Evolutionary conservation across 2,329 filamentous ascomycete genomes (phyloP).

Genomic region (Apiospora aurea): DNA sequence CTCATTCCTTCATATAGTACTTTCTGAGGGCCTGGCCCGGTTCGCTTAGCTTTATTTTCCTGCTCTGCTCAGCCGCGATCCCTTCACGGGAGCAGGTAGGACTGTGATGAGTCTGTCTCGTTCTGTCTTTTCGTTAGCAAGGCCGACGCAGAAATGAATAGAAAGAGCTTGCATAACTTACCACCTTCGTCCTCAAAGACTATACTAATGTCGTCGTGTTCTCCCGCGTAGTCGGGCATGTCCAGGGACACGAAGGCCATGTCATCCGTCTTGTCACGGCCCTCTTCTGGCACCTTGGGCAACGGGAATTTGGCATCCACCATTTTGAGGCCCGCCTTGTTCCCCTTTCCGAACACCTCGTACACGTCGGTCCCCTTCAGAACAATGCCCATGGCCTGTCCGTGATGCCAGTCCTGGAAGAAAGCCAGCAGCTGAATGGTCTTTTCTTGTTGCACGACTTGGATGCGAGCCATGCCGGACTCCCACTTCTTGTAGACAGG

Average conservation of each 20-base stretch:
- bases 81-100: slow-evolving; percentile 65
- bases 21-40: background rate
- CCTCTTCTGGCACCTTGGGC: slow-evolving; percentile 65
- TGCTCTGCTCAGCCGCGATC: slow-evolving; percentile 46
- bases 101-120: slow-evolving; percentile 59
- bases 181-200: slow-evolving; percentile 81
- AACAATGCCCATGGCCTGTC: slow-evolving; percentile 87
- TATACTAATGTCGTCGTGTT: slow-evolving; percentile 91
- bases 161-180: slow-evolving; percentile 52
- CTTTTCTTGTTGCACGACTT: slow-evolving; percentile 79
- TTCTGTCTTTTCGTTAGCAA: slow-evolving; percentile 47
- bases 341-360: slow-evolving; percentile 69
- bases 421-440: slow-evolving; percentile 82
- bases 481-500: slow-evolving; percentile 96
- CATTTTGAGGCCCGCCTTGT: slow-evolving; percentile 77
- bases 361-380: slow-evolving; percentile 86
- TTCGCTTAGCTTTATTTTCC: slow-evolving; percentile 28
- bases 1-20: slow-evolving; percentile 24
- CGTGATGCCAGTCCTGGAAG: slow-evolving; percentile 87
- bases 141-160: slow-evolving; percentile 35
- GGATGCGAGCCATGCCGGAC: slow-evolving; percentile 78
- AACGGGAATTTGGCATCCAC: slow-evolving; percentile 92
- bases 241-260: slow-evolving; percentile 84
- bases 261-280: slow-evolving; percentile 60
- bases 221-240: slow-evolving; percentile 85